Evolutionary conservation across 306 rosid genomes (phyloP).

Genomic region (Medicago arabica): DNA sequence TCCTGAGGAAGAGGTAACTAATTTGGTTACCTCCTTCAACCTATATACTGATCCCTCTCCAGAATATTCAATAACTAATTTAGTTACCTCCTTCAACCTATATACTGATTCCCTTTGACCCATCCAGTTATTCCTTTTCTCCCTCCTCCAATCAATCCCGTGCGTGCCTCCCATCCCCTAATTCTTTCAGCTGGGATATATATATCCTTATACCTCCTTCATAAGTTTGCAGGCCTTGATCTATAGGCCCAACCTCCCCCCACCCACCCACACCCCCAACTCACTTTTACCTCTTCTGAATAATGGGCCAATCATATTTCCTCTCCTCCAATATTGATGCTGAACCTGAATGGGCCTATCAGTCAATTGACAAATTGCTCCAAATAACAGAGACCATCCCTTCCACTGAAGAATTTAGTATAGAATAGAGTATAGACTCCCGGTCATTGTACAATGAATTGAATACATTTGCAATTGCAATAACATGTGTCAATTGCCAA

Average conservation of each 20-base stretch:
- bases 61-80: not conserved
- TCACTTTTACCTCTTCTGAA: conserved; percentile 10
- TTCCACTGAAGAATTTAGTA: conserved; percentile 24
- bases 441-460: conserved; percentile 16
- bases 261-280: not conserved
- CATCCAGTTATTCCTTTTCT: not conserved
- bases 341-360: not conserved
- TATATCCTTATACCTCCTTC: not conserved
- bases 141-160: not conserved
- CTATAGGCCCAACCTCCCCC: not conserved
- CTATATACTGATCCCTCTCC: not conserved
- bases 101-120: not conserved
- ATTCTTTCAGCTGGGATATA: not conserved
- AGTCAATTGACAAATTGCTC: conserved; percentile 18
- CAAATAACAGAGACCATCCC: conserved; percentile 26
- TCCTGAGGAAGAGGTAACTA: not conserved
- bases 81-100: not conserved
- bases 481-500: conserved; percentile 2
- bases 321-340: not conserved
- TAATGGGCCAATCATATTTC: not conserved
- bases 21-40: no score
- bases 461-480: conserved; percentile 11
- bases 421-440: not conserved
- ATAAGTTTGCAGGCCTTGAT: not conserved
- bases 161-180: conserved; percentile 1